Percentiles rank a stretch among this genome's conserved stretches.
Evolutionary conservation across 768 basidiomycete genomes (phyloP).

Genomic region (Naematelia encephala): DNA sequence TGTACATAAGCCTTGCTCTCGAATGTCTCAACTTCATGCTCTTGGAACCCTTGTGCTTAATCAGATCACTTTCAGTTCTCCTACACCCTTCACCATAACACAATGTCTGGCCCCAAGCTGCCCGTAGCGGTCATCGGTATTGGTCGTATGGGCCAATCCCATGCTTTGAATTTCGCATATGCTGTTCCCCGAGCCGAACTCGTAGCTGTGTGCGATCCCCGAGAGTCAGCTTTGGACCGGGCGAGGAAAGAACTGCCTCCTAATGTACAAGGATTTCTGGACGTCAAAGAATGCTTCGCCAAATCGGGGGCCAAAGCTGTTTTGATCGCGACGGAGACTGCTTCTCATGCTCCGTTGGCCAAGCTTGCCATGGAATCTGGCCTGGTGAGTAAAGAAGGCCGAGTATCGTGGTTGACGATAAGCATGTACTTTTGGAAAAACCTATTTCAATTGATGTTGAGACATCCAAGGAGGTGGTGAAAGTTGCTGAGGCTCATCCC

Average conservation of each 20-base stretch:
- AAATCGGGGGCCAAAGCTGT: background rate
- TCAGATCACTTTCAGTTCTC: no score
- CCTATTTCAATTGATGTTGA: conserved; percentile 26
- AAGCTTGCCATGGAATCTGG: background rate
- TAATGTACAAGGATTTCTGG: background rate
- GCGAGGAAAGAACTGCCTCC: background rate
- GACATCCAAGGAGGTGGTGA: conserved; percentile 13
- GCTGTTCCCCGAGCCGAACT: background rate
- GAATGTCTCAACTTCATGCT: no score
- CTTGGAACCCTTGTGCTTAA: no score
- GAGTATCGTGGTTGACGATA: background rate
- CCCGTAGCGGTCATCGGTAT: conserved; percentile 3
- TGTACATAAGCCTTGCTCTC: no score
- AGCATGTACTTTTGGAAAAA: conserved; percentile 33
- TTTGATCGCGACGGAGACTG: conserved; percentile 2
- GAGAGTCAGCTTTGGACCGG: background rate
- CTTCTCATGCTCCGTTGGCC: background rate
- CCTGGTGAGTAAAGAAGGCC: background rate
- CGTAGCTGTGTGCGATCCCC: background rate
- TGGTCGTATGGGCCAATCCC: conserved; percentile 1
- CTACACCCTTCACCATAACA: no score
- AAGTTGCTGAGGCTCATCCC: conserved; percentile 15
- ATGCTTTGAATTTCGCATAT: background rate
- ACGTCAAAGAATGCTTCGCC: background rate
- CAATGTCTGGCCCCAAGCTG: no score